These are phyloP conservation scores for Sugiyamaella mastotermitis DNA, from an alignment of 805 yeast species.

Conservation along the genomic window DNA sequence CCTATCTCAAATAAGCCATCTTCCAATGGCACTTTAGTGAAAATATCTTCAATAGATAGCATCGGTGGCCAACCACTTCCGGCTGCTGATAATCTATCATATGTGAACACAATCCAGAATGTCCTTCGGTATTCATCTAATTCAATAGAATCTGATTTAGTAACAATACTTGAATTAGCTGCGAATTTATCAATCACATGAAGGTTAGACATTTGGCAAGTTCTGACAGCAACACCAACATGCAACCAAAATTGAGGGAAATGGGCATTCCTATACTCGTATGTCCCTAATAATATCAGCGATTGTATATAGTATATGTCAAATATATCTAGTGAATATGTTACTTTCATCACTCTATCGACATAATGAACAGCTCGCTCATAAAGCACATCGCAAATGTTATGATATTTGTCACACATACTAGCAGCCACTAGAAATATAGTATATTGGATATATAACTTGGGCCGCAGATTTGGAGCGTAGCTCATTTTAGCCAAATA, in stretches of 20 bases:
- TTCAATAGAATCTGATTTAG: slow-evolving; percentile 14
- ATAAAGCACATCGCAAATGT: slow-evolving; percentile 17
- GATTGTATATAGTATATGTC: slow-evolving; percentile 24
- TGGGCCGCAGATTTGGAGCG: slow-evolving; percentile 14
- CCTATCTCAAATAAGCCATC: slow-evolving; percentile 20
- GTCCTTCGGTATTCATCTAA: slow-evolving; percentile 27
- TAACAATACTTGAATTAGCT: background rate
- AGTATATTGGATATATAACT: slow-evolving; percentile 26
- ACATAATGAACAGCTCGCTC: slow-evolving; percentile 25
- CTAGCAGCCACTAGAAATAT: slow-evolving; percentile 27
- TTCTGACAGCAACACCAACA: slow-evolving; percentile 25
- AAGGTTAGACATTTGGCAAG: slow-evolving; percentile 22
- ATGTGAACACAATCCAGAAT: slow-evolving; percentile 23
- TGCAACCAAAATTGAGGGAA: slow-evolving; percentile 29
- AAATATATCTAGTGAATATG: slow-evolving; percentile 14
- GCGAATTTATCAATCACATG: slow-evolving; percentile 8
- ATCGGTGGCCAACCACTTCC: slow-evolving; percentile 27
- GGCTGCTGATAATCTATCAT: slow-evolving; percentile 23
- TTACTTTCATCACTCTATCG: slow-evolving; percentile 14
- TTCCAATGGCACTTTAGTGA: slow-evolving; percentile 23
- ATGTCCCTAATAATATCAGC: slow-evolving; percentile 19
- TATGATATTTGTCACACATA: slow-evolving; percentile 14
- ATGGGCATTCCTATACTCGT: slow-evolving; percentile 22
- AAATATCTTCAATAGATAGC: slow-evolving; percentile 17
- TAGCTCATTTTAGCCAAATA: slow-evolving; percentile 15